Evolutionary conservation across 306 rosid species (phyloP), one percentile per base, ranked within the genome.

Genomic region (Vigna reflexopilosa): DNA sequence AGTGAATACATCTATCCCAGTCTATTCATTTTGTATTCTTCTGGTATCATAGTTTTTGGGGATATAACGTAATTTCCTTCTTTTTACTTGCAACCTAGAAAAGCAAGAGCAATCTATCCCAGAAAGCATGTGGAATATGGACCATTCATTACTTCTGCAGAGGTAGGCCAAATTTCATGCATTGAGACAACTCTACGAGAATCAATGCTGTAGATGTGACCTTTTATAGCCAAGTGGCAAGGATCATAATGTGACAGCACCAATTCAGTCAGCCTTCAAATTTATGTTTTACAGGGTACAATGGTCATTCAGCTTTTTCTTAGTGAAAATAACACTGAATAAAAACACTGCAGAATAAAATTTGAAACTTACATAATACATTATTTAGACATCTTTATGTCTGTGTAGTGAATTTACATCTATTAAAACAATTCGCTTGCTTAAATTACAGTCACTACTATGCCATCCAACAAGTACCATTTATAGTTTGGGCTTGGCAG

Each of bases 1-100:
- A 71, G 69, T n/a, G 67, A 9, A 85, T 32, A 79, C 30, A 73
- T 59, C 76, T 67, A 42, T 50, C 56, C 54, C 10, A 7, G n/a
- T 55, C 63, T 34, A 32, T 28, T 52, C 48, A 70, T 67, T 36
- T 64, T 65, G 4, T 57, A 32, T 22, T 75, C 34, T 13, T 34
- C 56, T 28, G 61, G 16, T 70, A 34, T 70, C 47, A 40, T 15
- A 71, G 48, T 26, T 32, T 63, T 38, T 0, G 19, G 9, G 63
- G 63, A 57, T 4, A 22, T 22, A 22, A 17, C 9, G 64, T 17
- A 54, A 24, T 51, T 65, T 26, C 81, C 32, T 22, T 54, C 15
- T 55, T 42, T 26, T 42, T 59, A 40, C 58, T 38, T 65, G 4
- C 51, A 54, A 55, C 62, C 62, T 14, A 19, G 62, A 57, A n/a